phyloP scores from a whole-genome alignment of 2,329 filamentous ascomycete species.

The Fusarium clavum region DNA sequence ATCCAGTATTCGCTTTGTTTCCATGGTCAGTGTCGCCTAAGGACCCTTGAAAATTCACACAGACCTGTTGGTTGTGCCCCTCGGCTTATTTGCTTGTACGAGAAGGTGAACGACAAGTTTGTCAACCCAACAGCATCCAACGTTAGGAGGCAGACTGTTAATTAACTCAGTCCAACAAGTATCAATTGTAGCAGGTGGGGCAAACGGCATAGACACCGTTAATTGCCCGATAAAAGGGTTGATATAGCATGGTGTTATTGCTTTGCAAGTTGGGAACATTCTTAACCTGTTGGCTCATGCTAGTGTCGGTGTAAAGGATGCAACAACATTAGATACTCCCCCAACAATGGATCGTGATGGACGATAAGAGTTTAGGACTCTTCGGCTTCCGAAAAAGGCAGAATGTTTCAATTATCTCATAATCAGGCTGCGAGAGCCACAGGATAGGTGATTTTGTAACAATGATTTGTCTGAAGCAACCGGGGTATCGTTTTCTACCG shows the following conservation, averaged over 20 bases:
- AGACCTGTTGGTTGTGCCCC: conserved; percentile 19
- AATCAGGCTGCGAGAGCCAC: neutral
- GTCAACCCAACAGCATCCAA: conserved; percentile 27
- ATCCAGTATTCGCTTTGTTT: neutral
- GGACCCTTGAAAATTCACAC: conserved; percentile 8
- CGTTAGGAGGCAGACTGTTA: conserved; percentile 3
- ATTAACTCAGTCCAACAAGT: conserved; percentile 21
- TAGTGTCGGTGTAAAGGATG: conserved; percentile 1
- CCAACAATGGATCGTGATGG: neutral
- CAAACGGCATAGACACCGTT: neutral
- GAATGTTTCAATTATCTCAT: neutral
- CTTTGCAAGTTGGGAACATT: neutral
- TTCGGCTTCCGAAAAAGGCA: neutral
- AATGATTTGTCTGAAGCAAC: neutral
- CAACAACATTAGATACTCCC: neutral
- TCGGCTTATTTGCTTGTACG: neutral
- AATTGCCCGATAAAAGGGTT: neutral
- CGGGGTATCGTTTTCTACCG: too few species aligned
- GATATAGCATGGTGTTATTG: conserved; percentile 4
- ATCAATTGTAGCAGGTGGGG: neutral
- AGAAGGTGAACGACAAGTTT: conserved; percentile 10
- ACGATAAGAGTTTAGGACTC: neutral
- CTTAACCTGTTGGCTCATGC: neutral
- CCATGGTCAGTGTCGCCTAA: neutral
- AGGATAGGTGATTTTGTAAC: neutral